Base-by-base conservation (phyloP, 139 green algal species). In the Auxenochlorella protothecoides region DNA sequence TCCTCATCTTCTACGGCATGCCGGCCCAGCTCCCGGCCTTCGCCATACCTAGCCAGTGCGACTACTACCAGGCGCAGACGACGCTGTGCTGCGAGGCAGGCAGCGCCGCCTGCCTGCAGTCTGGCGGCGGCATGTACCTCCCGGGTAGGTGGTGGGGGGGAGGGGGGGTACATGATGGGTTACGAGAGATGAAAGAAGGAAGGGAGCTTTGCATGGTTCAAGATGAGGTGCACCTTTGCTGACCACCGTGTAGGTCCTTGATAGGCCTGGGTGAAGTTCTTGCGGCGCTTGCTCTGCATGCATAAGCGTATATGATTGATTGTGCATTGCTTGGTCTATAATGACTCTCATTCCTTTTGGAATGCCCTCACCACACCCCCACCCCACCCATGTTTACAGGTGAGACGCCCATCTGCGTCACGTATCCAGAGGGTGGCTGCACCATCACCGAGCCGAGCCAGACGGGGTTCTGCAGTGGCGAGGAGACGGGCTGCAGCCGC, bases 1-100 rank as follows among this genome's bases (percentile, higher is more conserved):
- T 97, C 74, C 77, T 92, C 66, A 89, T 94, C 66, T 83, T 97
- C 60, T 97, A 93, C 65, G 85, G 76, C 4, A 62, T 84, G 67
- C 88, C 90, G 6, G 62, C 72, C 13, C 13, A 84, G 10, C 73
- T 93, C 59, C 5, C 53, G 5, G 59, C 16, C 60, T 87, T 79
- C 56, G 12, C 54, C 14, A 51, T 69, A 9, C 60, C 68, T 53
- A 52, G n/a, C 27, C 16, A 73, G 61, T 78, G 73, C 73, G 8
- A 53, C 53, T 71, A 15, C 10, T 63, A 52, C 11, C 4, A 8
- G 3, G 12, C 7, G 27, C 14, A 65, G 3, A 44, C 56, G 4
- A 15, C 55, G n/a, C 53, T 63, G 15, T 66, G 56, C 53, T 65
- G 7, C 68, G 5, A 56, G 15, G 14, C 6, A 16, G 27, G 14